These are phyloP conservation scores for Coniosporium apollinis DNA, from an alignment of 495 filamentous ascomycete species.

Conservation along the genomic window DNA sequence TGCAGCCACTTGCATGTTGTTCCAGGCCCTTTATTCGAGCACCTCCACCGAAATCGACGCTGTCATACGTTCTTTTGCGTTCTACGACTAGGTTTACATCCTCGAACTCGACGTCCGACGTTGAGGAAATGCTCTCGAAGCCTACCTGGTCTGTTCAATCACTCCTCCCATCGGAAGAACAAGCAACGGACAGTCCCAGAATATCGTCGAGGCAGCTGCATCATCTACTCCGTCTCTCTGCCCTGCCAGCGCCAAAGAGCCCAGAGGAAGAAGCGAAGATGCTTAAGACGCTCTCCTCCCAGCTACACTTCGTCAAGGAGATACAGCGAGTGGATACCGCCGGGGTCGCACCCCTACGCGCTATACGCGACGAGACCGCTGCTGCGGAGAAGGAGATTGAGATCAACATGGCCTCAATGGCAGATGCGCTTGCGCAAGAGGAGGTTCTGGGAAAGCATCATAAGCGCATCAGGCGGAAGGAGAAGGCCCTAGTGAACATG, in stretches of 20 bases:
- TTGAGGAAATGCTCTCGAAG: slow-evolving; percentile 43
- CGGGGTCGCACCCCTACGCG: slow-evolving; percentile 51
- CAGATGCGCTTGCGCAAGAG: slow-evolving; percentile 36
- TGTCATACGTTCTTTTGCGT: no score
- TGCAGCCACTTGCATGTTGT: no score
- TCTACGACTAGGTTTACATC: no score
- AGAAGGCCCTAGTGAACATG: slow-evolving; percentile 12
- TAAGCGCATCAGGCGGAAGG: slow-evolving; percentile 21
- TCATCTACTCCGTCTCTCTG: slow-evolving; percentile 81
- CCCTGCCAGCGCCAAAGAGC: slow-evolving; percentile 54
- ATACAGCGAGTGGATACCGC: slow-evolving; percentile 66
- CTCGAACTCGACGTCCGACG: slow-evolving; percentile 12
- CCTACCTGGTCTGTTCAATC: slow-evolving; percentile 78
- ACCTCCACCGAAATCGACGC: no score
- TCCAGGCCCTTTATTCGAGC: no score
- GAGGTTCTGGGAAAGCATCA: slow-evolving; percentile 35
- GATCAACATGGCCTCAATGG: slow-evolving; percentile 34
- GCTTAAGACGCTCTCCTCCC: slow-evolving; percentile 57
- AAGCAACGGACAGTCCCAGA: slow-evolving; percentile 17
- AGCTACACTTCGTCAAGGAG: slow-evolving; percentile 75
- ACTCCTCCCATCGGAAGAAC: slow-evolving; percentile 40
- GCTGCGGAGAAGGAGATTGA: slow-evolving; percentile 35
- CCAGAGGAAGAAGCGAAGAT: slow-evolving; percentile 42
- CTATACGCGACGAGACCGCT: slow-evolving; percentile 65
- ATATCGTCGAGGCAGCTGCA: slow-evolving; percentile 43